Base-by-base conservation (phyloP, 2,329 filamentous ascomycete genomes). In the Fusarium sp. region DNA sequence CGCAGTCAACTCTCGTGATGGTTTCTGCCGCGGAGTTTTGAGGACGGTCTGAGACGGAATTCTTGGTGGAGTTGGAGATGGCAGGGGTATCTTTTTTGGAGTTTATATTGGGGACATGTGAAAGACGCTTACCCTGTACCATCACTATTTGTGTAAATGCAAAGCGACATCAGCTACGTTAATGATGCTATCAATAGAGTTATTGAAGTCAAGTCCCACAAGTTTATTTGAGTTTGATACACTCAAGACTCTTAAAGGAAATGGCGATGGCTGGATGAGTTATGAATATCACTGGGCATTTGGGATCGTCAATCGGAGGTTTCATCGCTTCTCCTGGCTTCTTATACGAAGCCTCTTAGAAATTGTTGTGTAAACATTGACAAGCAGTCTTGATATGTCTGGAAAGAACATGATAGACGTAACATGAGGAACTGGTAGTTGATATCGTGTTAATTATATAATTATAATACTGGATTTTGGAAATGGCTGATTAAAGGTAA, bases 11-110 rank as follows among this genome's bases (percentile, higher is more conserved):
- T 62, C 65, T 81, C 81, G 84, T 86, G 84, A 85, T 84, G 79
- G 80, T 83, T 84, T 84, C 81, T 86, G 81, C 84, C 36, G 83
- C 83, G 84, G 77, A 86, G 78, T 81, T 85, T 84, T 84, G 80
- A 79, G 84, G 81, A 80, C 75, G 78, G 64, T 47, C 52, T 52
- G 9, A 55, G 52, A 56, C 39, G 64, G 35, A 56, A 41, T 60
- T 65, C 50, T 50, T 62, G 45, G 62, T 56, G 58, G 61, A 62
- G 68, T 54, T 71, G 71, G 45, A 67, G 67, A 65, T 69, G 41
- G 46, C 62, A 68, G 58, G 58, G 71, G 58, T 41, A 14, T 36
- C 59, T 72, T 67, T 64, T 63, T 65, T 73, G 68, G 62, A 72
- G 69, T 72, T 71, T 39, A 66, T n/a, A 11, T 54, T n/a, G 22